Conservation (phyloP, 1,284 basidiomycete genomes). For the Sporisorium graminicola region DNA sequence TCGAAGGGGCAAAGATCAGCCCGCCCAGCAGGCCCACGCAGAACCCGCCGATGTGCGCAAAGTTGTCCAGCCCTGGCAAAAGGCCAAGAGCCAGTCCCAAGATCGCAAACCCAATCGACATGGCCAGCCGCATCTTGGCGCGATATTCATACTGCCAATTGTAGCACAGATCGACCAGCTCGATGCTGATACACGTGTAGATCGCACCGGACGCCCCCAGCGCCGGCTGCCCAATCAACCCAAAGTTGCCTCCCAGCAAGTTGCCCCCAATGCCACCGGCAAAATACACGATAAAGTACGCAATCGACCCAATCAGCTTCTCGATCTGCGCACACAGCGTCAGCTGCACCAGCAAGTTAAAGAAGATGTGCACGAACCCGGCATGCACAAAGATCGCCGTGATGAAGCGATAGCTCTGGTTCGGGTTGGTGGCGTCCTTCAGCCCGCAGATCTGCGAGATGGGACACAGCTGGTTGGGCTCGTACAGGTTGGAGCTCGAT, state of each 20-base stretch:
- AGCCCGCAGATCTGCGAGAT: conserved; percentile 89
- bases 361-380: conserved; percentile 82
- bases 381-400: conserved; percentile 82
- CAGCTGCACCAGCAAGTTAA: conserved; percentile 91
- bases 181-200: conserved; percentile 88
- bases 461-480: conserved; percentile 75
- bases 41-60: conserved; percentile 72
- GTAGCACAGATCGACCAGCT: conserved; percentile 84
- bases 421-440: conserved; percentile 75
- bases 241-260: conserved; percentile 84
- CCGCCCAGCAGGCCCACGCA: conserved; percentile 75
- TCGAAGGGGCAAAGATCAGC: conserved; percentile 88
- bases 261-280: conserved; percentile 86
- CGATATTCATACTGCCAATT: conserved; percentile 82
- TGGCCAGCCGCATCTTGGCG: conserved; percentile 75
- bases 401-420: conserved; percentile 85
- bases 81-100: conserved; percentile 85
- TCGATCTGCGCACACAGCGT: conserved; percentile 81
- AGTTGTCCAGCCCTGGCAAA: conserved; percentile 70
- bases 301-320: conserved; percentile 75
- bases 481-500: conserved; percentile 65
- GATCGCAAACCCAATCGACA: conserved; percentile 85
- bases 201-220: conserved; percentile 91
- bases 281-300: conserved; percentile 85
- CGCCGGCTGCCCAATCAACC: conserved; percentile 88